A percentile compares a stretch with the other conserved stretches of the same genome.
Conservation (phyloP, 805 yeast species). For the Maudiozyma serrabonitensis region DNA sequence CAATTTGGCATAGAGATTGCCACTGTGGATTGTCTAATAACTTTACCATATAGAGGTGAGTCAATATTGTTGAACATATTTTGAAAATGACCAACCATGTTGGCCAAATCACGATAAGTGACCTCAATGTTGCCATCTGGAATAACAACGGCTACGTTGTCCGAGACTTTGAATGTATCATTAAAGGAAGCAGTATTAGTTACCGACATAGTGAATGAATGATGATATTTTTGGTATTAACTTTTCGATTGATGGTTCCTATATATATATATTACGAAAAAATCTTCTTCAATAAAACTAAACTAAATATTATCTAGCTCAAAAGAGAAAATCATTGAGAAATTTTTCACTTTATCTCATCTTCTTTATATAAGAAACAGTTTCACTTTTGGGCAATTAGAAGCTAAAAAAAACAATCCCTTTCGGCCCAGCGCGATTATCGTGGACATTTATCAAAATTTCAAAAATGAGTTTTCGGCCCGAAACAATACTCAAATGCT, state of each 20-base stretch:
- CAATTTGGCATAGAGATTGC: constrained; percentile 56
- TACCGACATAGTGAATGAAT: not conserved
- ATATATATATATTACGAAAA: too few species aligned
- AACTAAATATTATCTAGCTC: too few species aligned
- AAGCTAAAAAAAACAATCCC: too few species aligned
- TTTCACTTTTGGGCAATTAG: too few species aligned
- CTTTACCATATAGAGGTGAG: constrained; percentile 33
- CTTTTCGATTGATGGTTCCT: not conserved
- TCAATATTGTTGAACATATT: constrained; percentile 33
- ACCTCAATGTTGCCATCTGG: constrained; percentile 40
- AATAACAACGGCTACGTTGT: constrained; percentile 35
- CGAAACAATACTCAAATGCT: too few species aligned
- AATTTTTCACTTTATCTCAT: too few species aligned
- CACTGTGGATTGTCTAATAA: constrained; percentile 35
- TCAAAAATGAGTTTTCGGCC: too few species aligned
- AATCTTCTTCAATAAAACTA: not conserved
- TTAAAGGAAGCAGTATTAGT: constrained; percentile 31
- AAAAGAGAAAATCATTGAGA: too few species aligned
- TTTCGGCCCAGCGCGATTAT: too few species aligned
- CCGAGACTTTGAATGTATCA: constrained; percentile 30
- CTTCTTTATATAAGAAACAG: too few species aligned
- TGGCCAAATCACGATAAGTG: constrained; percentile 36
- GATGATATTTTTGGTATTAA: not conserved
- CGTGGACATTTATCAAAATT: too few species aligned
- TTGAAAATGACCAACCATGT: constrained; percentile 40